Base-by-base conservation (phyloP, 2,329 filamentous ascomycete genomes). In the Pseudophaeomoniella oleicola region DNA sequence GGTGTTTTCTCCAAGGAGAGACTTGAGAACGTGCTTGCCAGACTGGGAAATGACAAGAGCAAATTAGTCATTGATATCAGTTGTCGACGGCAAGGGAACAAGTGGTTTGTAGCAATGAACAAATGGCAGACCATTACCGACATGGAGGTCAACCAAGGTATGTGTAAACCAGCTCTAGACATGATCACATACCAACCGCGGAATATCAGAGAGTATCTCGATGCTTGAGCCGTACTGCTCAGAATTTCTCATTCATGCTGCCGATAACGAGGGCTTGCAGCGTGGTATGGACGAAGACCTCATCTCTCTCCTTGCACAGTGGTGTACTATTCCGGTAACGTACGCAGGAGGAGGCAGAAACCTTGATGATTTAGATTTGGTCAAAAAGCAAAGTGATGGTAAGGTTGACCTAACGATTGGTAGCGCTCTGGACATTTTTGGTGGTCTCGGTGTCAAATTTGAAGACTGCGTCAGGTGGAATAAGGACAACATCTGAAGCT, bases 41-140 rank as follows among this genome's bases (percentile, higher is more conserved):
- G 78, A 2, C 69, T 98, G 4, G 79, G 68, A 16, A 77, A 78
- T 37, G 79, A 93, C 54, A 84, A 69, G 54, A 63, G 67, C 34
- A 90, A 83, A 59, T 74, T 98, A 34, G 88, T 98, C 46, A 87
- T 98, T 54, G 90, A 98, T 54, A 71, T 98, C 16, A 94, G 86
- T 59, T 98, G 90, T 55, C 76, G 90, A 36, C 70, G 78, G 40
- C 78, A 77, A 41, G 81, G 70, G 27, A 67, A 78, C 38, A 32
- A 32, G 15, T 98, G 90, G 90, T 86, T 82, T 50, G 90, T 98
- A n/a, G 88, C 90, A 38, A 98, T 93, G 80, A 84, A 98, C 59
- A 93, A 93, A 58, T 98, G 90, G 90, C 90, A 96, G 67, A 94
- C 85, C 1, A 79, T 96, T 38, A 96, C 90, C 2, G 84, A 94